These are phyloP conservation scores for Ganoderma leucocontextum DNA, from an alignment of 1,284 basidiomycete genomes.

Conservation along the genomic window DNA sequence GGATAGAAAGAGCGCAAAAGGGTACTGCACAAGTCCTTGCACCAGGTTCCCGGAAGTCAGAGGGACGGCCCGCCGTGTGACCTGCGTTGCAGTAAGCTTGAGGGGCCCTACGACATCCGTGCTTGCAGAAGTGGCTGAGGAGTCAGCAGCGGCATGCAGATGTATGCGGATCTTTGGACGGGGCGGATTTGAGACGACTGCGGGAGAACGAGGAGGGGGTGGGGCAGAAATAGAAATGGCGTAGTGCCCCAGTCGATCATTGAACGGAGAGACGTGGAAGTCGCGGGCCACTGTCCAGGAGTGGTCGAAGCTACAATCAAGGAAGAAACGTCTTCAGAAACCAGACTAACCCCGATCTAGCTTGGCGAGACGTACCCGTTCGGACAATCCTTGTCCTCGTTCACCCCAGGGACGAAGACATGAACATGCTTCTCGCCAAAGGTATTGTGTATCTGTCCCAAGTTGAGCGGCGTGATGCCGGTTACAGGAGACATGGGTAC, in stretches of 20 bases:
- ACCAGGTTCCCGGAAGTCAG: constrained; percentile 55
- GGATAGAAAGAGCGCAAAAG: constrained; percentile 67
- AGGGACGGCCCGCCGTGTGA: constrained; percentile 48
- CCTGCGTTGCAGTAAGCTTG: constrained; percentile 60
- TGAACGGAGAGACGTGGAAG: constrained; percentile 87
- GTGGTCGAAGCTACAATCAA: constrained; percentile 59
- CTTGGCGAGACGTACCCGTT: constrained; percentile 46
- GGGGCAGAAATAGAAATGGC: constrained; percentile 58
- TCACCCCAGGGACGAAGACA: constrained; percentile 55
- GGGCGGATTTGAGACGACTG: constrained; percentile 33
- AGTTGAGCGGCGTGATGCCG: neutral
- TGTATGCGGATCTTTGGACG: constrained; percentile 55
- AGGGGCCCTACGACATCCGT: constrained; percentile 42
- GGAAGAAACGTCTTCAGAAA: neutral
- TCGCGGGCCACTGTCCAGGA: constrained; percentile 77
- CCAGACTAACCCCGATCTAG: neutral
- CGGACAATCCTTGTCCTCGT: constrained; percentile 49
- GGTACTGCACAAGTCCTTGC: constrained; percentile 53
- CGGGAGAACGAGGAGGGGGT: constrained; percentile 49
- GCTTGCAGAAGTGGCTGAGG: neutral
- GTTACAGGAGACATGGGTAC: neutral
- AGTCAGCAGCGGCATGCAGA: constrained; percentile 43
- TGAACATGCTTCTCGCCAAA: constrained; percentile 79
- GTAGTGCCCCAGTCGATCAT: constrained; percentile 78
- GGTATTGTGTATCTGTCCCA: constrained; percentile 75